Conservation (phyloP, 495 filamentous ascomycete species). For the Trichoderma gamsii region DNA sequence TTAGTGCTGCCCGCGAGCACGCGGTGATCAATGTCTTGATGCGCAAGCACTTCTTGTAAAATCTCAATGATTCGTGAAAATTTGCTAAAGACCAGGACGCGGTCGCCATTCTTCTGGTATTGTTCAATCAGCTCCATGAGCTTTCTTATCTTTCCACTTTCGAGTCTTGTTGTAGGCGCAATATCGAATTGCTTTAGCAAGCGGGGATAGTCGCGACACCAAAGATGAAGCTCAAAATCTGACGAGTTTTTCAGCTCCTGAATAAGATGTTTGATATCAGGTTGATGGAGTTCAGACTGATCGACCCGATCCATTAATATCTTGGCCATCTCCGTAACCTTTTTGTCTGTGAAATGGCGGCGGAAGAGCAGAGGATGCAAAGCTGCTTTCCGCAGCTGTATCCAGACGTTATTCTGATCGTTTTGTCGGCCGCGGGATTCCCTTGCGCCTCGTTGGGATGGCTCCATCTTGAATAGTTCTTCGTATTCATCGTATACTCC, state of each 20-base stretch:
- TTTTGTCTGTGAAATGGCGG: conserved; percentile 65
- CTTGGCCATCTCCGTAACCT: conserved; percentile 70
- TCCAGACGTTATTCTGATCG: conserved; percentile 68
- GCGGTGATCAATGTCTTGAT: conserved; percentile 65
- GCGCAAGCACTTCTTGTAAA: conserved; percentile 72
- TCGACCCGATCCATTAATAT: conserved; percentile 56
- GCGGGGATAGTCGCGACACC: conserved; percentile 61
- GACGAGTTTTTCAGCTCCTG: conserved; percentile 66
- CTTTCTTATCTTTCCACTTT: conserved; percentile 81
- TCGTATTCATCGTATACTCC: conserved; percentile 59
- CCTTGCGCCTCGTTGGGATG: conserved; percentile 33
- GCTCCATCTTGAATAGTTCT: conserved; percentile 40
- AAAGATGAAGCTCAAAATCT: conserved; percentile 76
- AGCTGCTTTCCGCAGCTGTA: conserved; percentile 85
- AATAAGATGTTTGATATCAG: conserved; percentile 58
- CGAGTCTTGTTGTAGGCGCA: conserved; percentile 75
- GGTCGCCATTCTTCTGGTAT: conserved; percentile 78
- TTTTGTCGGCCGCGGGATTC: conserved; percentile 34
- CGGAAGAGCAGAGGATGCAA: conserved; percentile 89
- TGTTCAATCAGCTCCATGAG: conserved; percentile 63
- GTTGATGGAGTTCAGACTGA: conserved; percentile 38
- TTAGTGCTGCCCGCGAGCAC: conserved; percentile 80
- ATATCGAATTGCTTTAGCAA: conserved; percentile 67
- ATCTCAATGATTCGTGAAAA: conserved; percentile 91
- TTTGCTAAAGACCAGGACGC: conserved; percentile 82